Conservation (phyloP, 108 stramenopile species). For the Schizochytrium sp. region DNA sequence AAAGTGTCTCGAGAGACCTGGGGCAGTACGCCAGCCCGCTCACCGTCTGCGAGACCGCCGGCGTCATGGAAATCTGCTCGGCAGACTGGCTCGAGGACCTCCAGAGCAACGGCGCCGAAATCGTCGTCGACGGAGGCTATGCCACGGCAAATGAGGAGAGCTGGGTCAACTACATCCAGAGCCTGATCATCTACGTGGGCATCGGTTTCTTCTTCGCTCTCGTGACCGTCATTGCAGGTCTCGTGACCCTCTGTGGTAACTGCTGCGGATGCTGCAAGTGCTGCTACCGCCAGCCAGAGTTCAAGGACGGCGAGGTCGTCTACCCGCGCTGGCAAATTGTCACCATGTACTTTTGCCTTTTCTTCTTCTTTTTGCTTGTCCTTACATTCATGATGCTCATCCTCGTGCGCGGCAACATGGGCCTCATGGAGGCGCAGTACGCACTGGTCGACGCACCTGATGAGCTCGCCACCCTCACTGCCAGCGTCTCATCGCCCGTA, state of each 20-base stretch:
- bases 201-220: not conserved
- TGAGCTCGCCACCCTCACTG: not conserved
- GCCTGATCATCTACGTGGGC: not conserved
- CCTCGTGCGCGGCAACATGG: not conserved
- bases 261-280: not conserved
- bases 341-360: not conserved
- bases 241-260: not conserved
- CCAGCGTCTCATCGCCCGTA: not conserved
- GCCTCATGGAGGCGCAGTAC: not conserved
- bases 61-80: not conserved
- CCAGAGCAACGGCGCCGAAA: not conserved
- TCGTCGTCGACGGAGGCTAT: not conserved
- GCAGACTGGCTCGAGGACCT: conserved; percentile 2
- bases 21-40: not conserved
- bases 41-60: not conserved
- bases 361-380: not conserved
- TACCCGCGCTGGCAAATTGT: not conserved
- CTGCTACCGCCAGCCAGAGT: not conserved
- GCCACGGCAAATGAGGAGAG: not conserved
- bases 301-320: not conserved
- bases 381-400: not conserved
- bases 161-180: not conserved
- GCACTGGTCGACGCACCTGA: not conserved
- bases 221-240: not conserved
- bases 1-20: not conserved